Base-by-base conservation (phyloP, 2,329 filamentous ascomycete species). In the Zarea fungicola region DNA sequence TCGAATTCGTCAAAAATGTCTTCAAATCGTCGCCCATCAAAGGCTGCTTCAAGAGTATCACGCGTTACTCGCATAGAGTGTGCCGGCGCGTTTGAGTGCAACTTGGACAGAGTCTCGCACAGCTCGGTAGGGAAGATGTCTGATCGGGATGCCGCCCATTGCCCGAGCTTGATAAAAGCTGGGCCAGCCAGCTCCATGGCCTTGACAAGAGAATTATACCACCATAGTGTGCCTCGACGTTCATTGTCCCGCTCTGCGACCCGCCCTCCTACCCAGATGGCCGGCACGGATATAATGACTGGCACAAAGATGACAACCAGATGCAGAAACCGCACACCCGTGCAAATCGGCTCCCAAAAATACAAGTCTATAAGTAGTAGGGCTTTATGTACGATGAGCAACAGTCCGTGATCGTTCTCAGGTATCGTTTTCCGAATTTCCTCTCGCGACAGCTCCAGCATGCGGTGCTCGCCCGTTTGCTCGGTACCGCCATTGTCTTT, bases 1-100 rank as follows among this genome's bases (percentile, higher is more conserved):
- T 96, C 78, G 57, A 99, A 99, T 64, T 97, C 93, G 25, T 95
- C 89, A 59, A 99, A 99, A 52, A 99, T 96, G 5, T 95, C 88
- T 11, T 92, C 83, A 55, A 99, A 96, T 0, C 68, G 60, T 48
- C 87, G 78, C 1, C 87, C 89, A 50, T 83, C 81, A 62, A 99
- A 99, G 0, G 93, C 91, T 29, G 81, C 80, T 56, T 83, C 78
- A 22, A 99, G 84, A 3, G 83, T 97, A 55, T 75, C 74, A 64
- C 88, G 90, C 1, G 93, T 96, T 21, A 81, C 77, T 42, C 80
- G 76, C 45, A 99, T 73, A 1, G 91, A 90, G 67, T 99, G 93
- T 2, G 93, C 91, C 0, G 92, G 91, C 1, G 93, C 92, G 63
- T 97, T 83, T 2, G 93, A 96, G 69, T 99, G 93, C 39, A 99